These are phyloP conservation scores for Lactarius psammicola DNA, from an alignment of 768 basidiomycete species.

Conservation along the genomic window DNA sequence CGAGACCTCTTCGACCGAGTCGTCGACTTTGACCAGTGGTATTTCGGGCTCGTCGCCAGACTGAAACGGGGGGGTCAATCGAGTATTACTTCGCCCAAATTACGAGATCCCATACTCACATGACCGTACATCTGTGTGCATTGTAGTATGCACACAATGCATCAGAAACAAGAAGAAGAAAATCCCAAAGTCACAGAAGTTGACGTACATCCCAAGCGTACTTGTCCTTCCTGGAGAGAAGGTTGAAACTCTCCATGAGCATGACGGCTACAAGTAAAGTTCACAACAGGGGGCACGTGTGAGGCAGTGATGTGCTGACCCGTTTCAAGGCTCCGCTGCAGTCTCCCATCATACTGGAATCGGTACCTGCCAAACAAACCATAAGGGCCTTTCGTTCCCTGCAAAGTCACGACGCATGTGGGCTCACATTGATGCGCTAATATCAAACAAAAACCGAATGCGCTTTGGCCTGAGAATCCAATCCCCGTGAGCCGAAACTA, in stretches of 20 bases:
- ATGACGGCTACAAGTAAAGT: constrained; percentile 50
- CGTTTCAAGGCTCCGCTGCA: constrained; percentile 63
- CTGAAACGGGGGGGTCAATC: constrained; percentile 34
- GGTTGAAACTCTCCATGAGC: constrained; percentile 71
- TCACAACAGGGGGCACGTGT: not conserved
- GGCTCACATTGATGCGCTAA: constrained; percentile 63
- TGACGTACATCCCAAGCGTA: constrained; percentile 72
- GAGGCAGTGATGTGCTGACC: constrained; percentile 38
- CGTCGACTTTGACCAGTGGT: constrained; percentile 47
- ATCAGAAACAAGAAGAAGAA: constrained; percentile 7
- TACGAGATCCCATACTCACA: constrained; percentile 40
- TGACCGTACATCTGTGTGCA: constrained; percentile 60
- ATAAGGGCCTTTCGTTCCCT: not conserved
- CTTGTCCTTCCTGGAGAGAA: constrained; percentile 62
- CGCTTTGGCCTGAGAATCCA: constrained; percentile 52
- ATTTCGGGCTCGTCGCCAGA: constrained; percentile 64
- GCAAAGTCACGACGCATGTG: not conserved
- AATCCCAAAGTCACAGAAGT: not conserved
- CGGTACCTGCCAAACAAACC: constrained; percentile 49
- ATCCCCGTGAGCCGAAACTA: not conserved
- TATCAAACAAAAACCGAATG: constrained; percentile 66
- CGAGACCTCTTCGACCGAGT: constrained; percentile 51
- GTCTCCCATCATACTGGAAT: constrained; percentile 68
- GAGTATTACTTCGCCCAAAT: not conserved
- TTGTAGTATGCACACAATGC: not conserved